Percentiles rank a stretch among this genome's conserved stretches.
Evolutionary conservation across 805 yeast species (phyloP).

Genomic region (Wickerhamomyces bisporus): DNA sequence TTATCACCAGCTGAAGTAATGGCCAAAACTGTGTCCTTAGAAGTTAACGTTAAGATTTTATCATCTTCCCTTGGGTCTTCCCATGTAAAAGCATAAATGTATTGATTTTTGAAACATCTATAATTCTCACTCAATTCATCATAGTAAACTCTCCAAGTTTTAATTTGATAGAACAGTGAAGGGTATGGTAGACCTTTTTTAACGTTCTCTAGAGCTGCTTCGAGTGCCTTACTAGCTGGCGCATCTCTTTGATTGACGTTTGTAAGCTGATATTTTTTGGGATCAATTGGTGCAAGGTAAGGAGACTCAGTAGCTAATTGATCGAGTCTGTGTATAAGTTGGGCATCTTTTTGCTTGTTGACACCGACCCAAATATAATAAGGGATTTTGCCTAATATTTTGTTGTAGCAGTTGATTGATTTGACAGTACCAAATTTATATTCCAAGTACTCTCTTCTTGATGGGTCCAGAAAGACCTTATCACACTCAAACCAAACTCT

Average conservation of each 20-base stretch:
- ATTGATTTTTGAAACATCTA: conserved; percentile 70
- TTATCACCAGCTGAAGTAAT: conserved; percentile 88
- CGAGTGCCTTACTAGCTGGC: conserved; percentile 64
- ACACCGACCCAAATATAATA: conserved; percentile 83
- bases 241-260: conserved; percentile 23
- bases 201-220: conserved; percentile 62
- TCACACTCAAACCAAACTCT: conserved; percentile 85
- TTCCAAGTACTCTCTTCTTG: conserved; percentile 79
- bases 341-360: conserved; percentile 49
- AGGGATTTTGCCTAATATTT: conserved; percentile 65
- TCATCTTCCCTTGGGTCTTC: conserved; percentile 85
- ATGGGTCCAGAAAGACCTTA: conserved; percentile 70
- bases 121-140: conserved; percentile 66
- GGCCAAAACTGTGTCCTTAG: conserved; percentile 70
- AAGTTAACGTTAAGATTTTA: conserved; percentile 52
- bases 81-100: conserved; percentile 87
- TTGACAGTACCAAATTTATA: conserved; percentile 79
- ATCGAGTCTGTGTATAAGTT: conserved; percentile 49
- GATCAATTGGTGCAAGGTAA: conserved; percentile 55
- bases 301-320: conserved; percentile 81
- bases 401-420: conserved; percentile 63
- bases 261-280: conserved; percentile 17
- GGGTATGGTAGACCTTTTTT: conserved; percentile 72
- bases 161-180: conserved; percentile 71
- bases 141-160: conserved; percentile 75